Percentiles rank a stretch among this genome's conserved stretches.
These are phyloP conservation scores for Carex cristatella DNA, from an alignment of 176 grass and related monocot genomes.

Conservation along the genomic window DNA sequence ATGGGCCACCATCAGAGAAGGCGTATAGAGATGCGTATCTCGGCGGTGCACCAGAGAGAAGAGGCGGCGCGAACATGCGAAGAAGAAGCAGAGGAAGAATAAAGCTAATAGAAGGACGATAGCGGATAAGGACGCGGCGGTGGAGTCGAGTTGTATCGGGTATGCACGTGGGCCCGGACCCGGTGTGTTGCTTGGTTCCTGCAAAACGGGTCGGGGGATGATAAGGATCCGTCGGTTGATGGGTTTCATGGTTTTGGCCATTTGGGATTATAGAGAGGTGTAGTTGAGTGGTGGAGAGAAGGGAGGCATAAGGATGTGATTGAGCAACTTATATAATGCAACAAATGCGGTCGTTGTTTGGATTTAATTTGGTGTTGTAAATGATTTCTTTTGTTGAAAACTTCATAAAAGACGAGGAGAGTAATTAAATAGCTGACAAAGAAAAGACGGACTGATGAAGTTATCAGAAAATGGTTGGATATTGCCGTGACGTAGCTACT, in stretches of 20 bases:
- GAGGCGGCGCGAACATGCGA: slow-evolving; percentile 1
- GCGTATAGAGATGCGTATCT: neutral
- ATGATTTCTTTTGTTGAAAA: neutral
- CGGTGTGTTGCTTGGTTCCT: neutral
- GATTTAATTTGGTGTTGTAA: slow-evolving; percentile 4
- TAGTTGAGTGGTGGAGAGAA: neutral
- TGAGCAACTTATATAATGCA: neutral
- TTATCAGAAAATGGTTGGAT: neutral
- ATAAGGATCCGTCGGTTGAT: neutral
- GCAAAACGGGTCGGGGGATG: neutral
- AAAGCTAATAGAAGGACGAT: slow-evolving; percentile 22
- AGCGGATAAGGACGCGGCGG: slow-evolving; percentile 4
- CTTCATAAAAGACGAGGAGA: neutral
- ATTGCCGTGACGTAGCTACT: neutral
- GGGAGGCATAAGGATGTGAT: neutral
- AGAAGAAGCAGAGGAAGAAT: slow-evolving; percentile 25
- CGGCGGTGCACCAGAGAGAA: neutral
- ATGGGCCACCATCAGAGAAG: neutral
- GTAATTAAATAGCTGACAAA: neutral
- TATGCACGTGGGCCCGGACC: neutral
- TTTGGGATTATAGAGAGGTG: slow-evolving; percentile 1
- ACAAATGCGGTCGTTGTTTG: slow-evolving; percentile 10
- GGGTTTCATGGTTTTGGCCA: neutral
- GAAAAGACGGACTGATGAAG: slow-evolving; percentile 5
- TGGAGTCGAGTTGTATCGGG: neutral